Conservation (phyloP, 352 stramenopile species). For the Phytophthora megakarya region DNA sequence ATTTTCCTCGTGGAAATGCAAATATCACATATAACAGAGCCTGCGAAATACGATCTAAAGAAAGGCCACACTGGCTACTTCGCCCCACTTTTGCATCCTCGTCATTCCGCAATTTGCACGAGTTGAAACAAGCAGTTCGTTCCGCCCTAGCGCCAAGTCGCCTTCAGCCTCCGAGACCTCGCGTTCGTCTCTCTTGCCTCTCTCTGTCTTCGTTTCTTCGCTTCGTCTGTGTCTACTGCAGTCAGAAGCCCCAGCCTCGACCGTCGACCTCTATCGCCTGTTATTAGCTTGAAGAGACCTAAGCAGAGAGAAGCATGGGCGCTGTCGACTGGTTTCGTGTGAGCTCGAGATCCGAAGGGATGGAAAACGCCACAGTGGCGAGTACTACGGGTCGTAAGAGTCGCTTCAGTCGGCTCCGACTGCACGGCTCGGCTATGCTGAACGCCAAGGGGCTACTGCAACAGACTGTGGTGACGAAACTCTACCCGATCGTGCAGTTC, state of each 20-base stretch:
- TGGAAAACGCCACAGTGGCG: neutral
- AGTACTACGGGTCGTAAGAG: slow-evolving; percentile 5
- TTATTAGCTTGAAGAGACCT: slow-evolving; percentile 24
- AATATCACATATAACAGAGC: neutral
- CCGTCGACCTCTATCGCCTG: neutral
- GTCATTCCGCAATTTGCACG: slow-evolving; percentile 39
- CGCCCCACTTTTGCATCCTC: slow-evolving; percentile 9
- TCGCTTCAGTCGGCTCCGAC: slow-evolving; percentile 39
- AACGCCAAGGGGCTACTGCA: slow-evolving; percentile 53
- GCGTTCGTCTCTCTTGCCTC: slow-evolving; percentile 13
- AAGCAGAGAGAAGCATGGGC: slow-evolving; percentile 42
- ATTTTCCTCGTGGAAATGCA: neutral
- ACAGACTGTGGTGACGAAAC: slow-evolving; percentile 48
- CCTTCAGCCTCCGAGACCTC: slow-evolving; percentile 5
- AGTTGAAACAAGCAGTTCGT: slow-evolving; percentile 11
- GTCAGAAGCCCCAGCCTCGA: neutral
- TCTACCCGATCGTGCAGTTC: slow-evolving; percentile 55
- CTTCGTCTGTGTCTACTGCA: neutral
- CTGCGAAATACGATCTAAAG: neutral
- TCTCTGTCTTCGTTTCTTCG: slow-evolving; percentile 31
- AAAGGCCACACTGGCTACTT: slow-evolving; percentile 26
- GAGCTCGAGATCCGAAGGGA: slow-evolving; percentile 21
- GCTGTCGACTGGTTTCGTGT: slow-evolving; percentile 41
- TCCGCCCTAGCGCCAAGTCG: slow-evolving; percentile 16
- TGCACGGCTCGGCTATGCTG: slow-evolving; percentile 48